These are phyloP conservation scores for Boechera divaricarpa DNA, from an alignment of 345 rosid genomes.

Conservation along the genomic window DNA sequence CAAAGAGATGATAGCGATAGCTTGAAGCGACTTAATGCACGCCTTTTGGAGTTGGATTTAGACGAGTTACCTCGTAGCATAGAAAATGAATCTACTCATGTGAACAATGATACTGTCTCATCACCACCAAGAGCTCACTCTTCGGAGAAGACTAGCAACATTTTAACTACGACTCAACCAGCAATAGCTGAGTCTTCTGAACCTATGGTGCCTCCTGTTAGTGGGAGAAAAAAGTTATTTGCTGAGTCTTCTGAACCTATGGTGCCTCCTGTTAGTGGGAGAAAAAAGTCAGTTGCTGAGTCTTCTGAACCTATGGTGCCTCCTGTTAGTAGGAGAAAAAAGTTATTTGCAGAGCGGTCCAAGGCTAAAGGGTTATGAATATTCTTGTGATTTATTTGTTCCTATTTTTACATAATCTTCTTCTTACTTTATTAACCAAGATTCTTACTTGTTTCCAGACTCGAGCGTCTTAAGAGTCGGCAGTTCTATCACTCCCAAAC, in stretches of 20 bases:
- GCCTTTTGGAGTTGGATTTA: constrained; percentile 62
- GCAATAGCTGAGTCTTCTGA: constrained; percentile 42
- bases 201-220: neutral
- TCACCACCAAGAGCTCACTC: constrained; percentile 44
- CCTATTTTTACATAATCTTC: neutral
- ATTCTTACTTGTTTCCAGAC: constrained; percentile 50
- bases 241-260: constrained; percentile 55
- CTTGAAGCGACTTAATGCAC: constrained; percentile 51
- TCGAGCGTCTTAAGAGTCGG: constrained; percentile 58
- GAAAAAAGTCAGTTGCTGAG: neutral
- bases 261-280: constrained; percentile 45
- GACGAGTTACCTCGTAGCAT: constrained; percentile 47
- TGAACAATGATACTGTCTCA: constrained; percentile 51
- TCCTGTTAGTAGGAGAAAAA: constrained; percentile 50
- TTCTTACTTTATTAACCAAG: neutral
- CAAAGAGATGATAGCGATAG: constrained; percentile 38
- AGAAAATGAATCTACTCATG: constrained; percentile 44
- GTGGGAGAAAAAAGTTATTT: neutral
- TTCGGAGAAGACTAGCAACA: constrained; percentile 47
- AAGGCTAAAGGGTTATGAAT: constrained; percentile 59
- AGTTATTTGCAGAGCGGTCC: constrained; percentile 53
- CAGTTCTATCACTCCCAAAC: constrained; percentile 88
- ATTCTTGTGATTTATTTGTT: constrained; percentile 3
- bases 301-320: neutral
- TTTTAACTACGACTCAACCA: constrained; percentile 43